Percentiles rank a stretch among this genome's conserved stretches.
phyloP scores from a whole-genome alignment of 2,329 filamentous ascomycete species.

The Ophiocordyceps unilateralis region DNA sequence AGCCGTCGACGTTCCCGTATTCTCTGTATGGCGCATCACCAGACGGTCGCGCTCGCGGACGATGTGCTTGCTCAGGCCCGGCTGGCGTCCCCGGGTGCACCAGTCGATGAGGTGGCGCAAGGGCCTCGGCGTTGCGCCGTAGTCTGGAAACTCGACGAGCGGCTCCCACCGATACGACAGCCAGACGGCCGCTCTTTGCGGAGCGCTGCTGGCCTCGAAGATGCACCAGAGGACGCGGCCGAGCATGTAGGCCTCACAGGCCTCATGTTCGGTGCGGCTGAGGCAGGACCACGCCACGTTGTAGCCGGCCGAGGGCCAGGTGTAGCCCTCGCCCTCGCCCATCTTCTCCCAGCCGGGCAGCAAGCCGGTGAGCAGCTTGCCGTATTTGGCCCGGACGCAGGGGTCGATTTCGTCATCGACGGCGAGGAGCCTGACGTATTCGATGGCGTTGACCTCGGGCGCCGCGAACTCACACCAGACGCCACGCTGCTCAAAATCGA shows the following conservation, averaged over 20 bases:
- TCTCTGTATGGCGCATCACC: slow-evolving; percentile 20
- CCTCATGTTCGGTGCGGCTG: slow-evolving; percentile 32
- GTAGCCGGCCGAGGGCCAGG: slow-evolving; percentile 30
- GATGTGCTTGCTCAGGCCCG: slow-evolving; percentile 25
- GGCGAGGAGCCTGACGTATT: slow-evolving; percentile 38
- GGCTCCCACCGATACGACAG: slow-evolving; percentile 41
- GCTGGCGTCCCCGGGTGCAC: slow-evolving; percentile 31
- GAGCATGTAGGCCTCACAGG: slow-evolving; percentile 45
- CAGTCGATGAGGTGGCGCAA: slow-evolving; percentile 30
- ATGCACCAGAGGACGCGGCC: slow-evolving; percentile 44
- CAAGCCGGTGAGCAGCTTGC: slow-evolving; percentile 21
- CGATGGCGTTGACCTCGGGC: slow-evolving; percentile 41
- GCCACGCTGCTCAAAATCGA: slow-evolving; percentile 46
- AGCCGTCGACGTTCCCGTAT: slow-evolving; percentile 15
- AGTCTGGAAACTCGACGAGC: slow-evolving; percentile 36
- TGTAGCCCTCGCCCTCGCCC: slow-evolving; percentile 25
- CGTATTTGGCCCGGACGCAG: slow-evolving; percentile 22
- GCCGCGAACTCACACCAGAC: slow-evolving; percentile 46
- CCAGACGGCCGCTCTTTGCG: slow-evolving; percentile 39
- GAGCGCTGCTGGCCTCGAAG: slow-evolving; percentile 41
- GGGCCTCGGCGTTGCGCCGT: slow-evolving; percentile 25
- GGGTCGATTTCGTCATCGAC: slow-evolving; percentile 27
- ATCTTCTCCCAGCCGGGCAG: slow-evolving; percentile 27
- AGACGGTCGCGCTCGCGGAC: slow-evolving; percentile 27
- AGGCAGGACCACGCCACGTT: slow-evolving; percentile 40